Evolutionary conservation across 2,329 filamentous ascomycete genomes (phyloP).

Genomic region (Trichoderma afroharzianum): DNA sequence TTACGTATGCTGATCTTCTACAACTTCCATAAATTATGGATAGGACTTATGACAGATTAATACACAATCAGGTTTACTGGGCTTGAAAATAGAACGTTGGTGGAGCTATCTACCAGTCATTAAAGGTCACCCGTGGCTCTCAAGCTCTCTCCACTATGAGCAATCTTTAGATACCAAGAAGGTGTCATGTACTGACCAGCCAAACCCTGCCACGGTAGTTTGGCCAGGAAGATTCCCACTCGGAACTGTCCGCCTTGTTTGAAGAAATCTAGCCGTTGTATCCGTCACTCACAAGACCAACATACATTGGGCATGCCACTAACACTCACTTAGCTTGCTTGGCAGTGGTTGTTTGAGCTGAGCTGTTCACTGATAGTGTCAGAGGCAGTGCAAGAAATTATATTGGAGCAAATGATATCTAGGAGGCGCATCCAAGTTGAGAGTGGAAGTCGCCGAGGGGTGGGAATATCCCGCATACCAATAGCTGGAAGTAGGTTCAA

Average conservation of each 20-base stretch:
- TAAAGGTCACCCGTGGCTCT: neutral
- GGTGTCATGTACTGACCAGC: too few species aligned
- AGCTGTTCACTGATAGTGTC: neutral
- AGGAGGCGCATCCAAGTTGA: neutral
- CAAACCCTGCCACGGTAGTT: neutral
- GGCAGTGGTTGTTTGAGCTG: neutral
- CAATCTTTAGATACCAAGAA: too few species aligned
- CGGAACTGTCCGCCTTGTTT: neutral
- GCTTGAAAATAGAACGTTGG: neutral
- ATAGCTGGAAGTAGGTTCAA: neutral
- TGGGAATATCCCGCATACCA: neutral
- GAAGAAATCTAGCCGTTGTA: neutral
- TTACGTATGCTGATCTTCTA: neutral
- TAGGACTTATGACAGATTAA: neutral
- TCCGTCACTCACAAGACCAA: neutral
- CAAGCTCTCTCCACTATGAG: neutral
- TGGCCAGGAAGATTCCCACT: neutral
- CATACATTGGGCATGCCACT: neutral
- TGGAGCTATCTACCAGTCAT: neutral
- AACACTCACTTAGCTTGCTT: neutral
- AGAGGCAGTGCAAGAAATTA: neutral
- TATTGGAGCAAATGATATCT: neutral
- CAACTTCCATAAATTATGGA: neutral
- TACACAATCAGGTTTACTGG: neutral
- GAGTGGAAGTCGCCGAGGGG: neutral